Evolutionary conservation across 1,139 yeast genomes (phyloP).

Genomic region (Nakaseomyces sp.): DNA sequence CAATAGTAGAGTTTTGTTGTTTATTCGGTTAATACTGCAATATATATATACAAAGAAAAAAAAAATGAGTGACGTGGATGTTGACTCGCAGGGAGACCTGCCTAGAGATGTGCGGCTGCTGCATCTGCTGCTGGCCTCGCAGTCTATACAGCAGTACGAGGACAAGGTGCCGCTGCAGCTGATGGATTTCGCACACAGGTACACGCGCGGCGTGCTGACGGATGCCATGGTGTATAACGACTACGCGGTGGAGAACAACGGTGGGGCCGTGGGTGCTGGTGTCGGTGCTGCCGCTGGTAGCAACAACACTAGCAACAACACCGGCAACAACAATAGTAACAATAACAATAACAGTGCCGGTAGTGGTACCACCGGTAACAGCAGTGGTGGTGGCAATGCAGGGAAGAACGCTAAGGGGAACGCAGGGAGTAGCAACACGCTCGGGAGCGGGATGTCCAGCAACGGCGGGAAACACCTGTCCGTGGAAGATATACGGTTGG

Average conservation of each 20-base stretch:
- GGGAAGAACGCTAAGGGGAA: constrained; percentile 23
- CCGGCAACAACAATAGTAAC: not conserved
- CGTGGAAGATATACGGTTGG: constrained; percentile 84
- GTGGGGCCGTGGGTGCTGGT: constrained; percentile 32
- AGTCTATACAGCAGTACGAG: constrained; percentile 84
- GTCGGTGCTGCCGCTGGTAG: constrained; percentile 23
- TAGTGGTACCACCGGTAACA: no score
- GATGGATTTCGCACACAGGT: constrained; percentile 90
- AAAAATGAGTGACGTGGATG: constrained; percentile 4
- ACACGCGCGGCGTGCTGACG: constrained; percentile 75
- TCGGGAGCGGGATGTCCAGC: constrained; percentile 6
- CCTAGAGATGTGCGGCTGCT: constrained; percentile 90
- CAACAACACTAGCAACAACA: no score
- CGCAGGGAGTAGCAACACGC: constrained; percentile 5
- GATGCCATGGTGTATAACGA: constrained; percentile 88
- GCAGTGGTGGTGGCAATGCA: constrained; percentile 10
- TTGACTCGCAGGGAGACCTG: constrained; percentile 26
- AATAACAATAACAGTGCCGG: no score
- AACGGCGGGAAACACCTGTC: constrained; percentile 39
- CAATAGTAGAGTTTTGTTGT: no score
- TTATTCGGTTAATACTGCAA: no score
- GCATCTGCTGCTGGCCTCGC: constrained; percentile 86
- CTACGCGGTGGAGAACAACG: constrained; percentile 47
- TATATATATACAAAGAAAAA: no score
- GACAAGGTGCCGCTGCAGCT: constrained; percentile 91